Conservation (phyloP, 352 stramenopile species). For the Globisporangium echinulatum region DNA sequence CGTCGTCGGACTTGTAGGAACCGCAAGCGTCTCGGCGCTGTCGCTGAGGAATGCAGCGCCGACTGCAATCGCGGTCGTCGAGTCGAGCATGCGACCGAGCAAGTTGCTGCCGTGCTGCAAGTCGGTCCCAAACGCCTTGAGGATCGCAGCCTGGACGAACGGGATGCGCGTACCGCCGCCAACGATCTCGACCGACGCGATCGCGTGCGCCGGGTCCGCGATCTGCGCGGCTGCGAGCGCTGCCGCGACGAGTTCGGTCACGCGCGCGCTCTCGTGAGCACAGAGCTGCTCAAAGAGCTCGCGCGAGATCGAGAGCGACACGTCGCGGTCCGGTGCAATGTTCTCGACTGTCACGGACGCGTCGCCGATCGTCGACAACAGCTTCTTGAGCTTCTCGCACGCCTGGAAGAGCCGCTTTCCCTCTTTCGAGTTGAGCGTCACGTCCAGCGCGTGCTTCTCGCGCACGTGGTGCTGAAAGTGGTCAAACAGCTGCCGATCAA, state of each 20-base stretch:
- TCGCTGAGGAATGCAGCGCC: constrained; percentile 56
- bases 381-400: constrained; percentile 86
- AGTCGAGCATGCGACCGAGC: constrained; percentile 87
- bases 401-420: constrained; percentile 83
- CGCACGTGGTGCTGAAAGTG: constrained; percentile 71
- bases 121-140: constrained; percentile 46
- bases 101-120: constrained; percentile 25
- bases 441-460: constrained; percentile 37
- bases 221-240: constrained; percentile 45
- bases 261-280: constrained; percentile 27
- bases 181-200: constrained; percentile 83
- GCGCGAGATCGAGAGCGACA: constrained; percentile 67
- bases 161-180: constrained; percentile 87
- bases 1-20: constrained; percentile 19
- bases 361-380: constrained; percentile 83
- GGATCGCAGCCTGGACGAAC: constrained; percentile 72
- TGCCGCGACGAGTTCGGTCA: constrained; percentile 48
- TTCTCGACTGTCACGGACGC: constrained; percentile 82
- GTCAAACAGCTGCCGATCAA: constrained; percentile 72
- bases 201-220: constrained; percentile 16
- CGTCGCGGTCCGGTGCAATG: constrained; percentile 73
- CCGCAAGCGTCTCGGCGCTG: constrained; percentile 6
- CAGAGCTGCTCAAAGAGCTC: constrained; percentile 71
- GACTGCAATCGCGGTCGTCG: constrained; percentile 74
- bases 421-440: constrained; percentile 66